These are phyloP conservation scores for Piloderma croceum DNA, from an alignment of 768 basidiomycete species.

Conservation along the genomic window DNA sequence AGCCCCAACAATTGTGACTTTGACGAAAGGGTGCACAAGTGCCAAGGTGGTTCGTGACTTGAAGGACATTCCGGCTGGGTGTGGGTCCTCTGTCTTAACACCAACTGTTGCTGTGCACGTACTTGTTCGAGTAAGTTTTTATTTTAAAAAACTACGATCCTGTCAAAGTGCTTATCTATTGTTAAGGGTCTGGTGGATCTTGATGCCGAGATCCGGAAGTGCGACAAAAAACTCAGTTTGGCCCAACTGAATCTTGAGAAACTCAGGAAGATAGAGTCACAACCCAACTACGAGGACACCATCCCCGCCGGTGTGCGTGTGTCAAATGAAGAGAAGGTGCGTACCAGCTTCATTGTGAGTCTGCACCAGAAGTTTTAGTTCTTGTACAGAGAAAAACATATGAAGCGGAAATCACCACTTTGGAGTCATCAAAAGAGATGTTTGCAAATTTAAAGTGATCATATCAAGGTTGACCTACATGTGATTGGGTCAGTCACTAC, in stretches of 20 bases:
- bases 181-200: constrained; percentile 83
- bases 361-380: background rate
- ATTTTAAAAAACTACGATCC: background rate
- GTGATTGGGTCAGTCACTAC: no score
- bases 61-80: constrained; percentile 78
- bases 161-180: background rate
- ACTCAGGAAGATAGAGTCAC: constrained; percentile 63
- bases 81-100: constrained; percentile 77
- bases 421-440: constrained; percentile 69
- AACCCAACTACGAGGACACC: constrained; percentile 72
- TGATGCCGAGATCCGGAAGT: constrained; percentile 81
- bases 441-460: constrained; percentile 61
- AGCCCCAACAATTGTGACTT: constrained; percentile 63
- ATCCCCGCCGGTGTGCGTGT: constrained; percentile 74
- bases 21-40: constrained; percentile 86
- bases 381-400: constrained; percentile 58
- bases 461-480: no score
- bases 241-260: constrained; percentile 69
- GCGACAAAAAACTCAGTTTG: constrained; percentile 83
- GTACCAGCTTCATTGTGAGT: constrained; percentile 11
- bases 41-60: constrained; percentile 60
- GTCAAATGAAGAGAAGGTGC: constrained; percentile 79
- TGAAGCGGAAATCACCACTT: constrained; percentile 73
- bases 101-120: constrained; percentile 72
- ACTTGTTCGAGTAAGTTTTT: constrained; percentile 67